A percentile compares a stretch with the other conserved stretches of the same genome.
Evolutionary conservation across 345 rosid genomes (phyloP).

Genomic region (Murraya koenigii): DNA sequence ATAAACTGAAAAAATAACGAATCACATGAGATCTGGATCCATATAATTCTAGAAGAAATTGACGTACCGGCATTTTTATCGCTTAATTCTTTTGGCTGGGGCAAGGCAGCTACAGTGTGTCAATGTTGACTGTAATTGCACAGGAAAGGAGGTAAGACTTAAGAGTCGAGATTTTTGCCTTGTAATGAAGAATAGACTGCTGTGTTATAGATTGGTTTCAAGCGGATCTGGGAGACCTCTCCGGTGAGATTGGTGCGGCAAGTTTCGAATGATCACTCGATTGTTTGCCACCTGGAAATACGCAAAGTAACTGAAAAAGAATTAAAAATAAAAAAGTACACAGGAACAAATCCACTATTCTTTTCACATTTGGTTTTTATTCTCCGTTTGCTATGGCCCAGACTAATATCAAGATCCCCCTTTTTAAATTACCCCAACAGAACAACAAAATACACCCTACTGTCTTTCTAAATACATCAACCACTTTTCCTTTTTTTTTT

Average conservation of each 20-base stretch:
- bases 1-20: neutral
- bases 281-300: constrained; percentile 1
- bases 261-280: neutral
- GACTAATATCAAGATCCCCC: no score
- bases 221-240: neutral
- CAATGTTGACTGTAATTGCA: neutral
- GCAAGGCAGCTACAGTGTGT: neutral
- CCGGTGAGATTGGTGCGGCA: neutral
- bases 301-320: no score
- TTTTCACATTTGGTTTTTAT: no score
- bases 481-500: no score
- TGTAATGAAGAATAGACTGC: neutral
- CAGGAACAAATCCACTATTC: no score
- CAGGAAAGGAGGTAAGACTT: neutral
- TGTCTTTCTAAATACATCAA: no score
- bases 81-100: neutral
- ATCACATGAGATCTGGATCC: constrained; percentile 8
- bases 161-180: neutral
- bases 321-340: no score
- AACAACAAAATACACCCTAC: no score
- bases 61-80: constrained; percentile 14
- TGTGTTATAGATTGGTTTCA: neutral
- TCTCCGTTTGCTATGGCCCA: no score
- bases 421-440: no score
- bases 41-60: neutral